Evolutionary conservation across 2,329 filamentous ascomycete genomes (phyloP), one percentile per base, ranked within the genome.

Genomic region (Aspergillus jensenii): DNA sequence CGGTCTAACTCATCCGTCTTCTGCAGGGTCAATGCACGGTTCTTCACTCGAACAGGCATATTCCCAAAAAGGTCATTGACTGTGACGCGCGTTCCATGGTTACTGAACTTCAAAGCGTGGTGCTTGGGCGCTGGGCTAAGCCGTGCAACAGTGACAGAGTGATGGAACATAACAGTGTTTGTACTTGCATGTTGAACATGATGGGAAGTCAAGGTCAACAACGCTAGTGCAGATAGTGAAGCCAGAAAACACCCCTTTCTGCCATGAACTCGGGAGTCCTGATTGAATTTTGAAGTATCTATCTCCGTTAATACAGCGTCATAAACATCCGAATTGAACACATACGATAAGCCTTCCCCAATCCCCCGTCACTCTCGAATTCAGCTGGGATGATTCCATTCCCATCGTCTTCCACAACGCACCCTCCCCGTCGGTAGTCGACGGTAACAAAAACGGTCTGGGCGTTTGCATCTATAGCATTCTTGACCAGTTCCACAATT

Each of bases 11-110:
- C 78, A 23, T 78, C 69, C 11, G 80, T 63, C 64, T 79, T 81
- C 66, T 85, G 78, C 40, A 80, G 71, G 62, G 79, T 75, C 3
- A 86, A 65, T 0, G 84, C 84, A 61, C 92, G 84, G 65, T 92
- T 90, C 70, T 95, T 96, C 25, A 96, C 88, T 14, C 93, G 87
- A 12, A 97, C 93, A 0, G 93, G 92, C 85, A 97, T 90, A 58
- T 87, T 89, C 0, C 93, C 92, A 74, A 97, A 98, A 1, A 97
- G 78, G 71, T 96, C 88, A 56, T 87, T 85, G 6, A 96, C 88
- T 0, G 82, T 82, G 2, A 93, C 86, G 27, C 85, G 84, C 0
- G 93, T 96, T 4, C 93, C 93, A 76, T 90, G 86, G 19, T 78
- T 72, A 56, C 81, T 82, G 37, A 75, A 77, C 8, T 80, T 66